Conservation (phyloP, 2,329 filamentous ascomycete species). For the Phyllosticta ampelicida region DNA sequence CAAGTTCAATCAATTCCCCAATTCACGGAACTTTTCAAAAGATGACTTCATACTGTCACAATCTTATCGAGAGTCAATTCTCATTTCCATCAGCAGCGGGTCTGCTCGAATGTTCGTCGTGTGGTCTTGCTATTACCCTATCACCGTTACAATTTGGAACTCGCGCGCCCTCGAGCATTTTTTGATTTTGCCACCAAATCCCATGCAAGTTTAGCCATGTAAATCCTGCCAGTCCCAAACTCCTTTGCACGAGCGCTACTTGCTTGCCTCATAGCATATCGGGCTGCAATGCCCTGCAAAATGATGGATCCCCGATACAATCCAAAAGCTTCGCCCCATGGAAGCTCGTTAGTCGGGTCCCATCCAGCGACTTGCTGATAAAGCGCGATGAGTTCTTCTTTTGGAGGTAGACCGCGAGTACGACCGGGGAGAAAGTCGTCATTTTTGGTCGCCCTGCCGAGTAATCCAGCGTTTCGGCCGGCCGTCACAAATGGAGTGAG, state of each 20-base stretch:
- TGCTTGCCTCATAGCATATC: conserved; percentile 75
- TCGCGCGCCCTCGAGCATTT: conserved; percentile 28
- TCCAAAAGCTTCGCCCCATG: conserved; percentile 55
- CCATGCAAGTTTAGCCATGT: conserved; percentile 74
- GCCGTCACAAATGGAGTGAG: conserved; percentile 38
- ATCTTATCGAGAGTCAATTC: background rate
- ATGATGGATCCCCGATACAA: conserved; percentile 50
- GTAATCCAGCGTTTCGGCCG: background rate
- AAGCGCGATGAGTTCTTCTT: conserved; percentile 51
- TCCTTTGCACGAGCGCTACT: conserved; percentile 72
- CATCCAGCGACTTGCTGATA: conserved; percentile 60
- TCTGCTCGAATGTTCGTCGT: background rate
- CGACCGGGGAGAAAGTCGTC: conserved; percentile 49
- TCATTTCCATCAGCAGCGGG: background rate
- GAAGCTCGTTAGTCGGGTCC: conserved; percentile 51
- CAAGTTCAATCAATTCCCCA: background rate
- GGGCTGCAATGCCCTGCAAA: conserved; percentile 85
- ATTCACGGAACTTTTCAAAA: background rate
- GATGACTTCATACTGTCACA: background rate
- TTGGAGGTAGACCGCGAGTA: conserved; percentile 55
- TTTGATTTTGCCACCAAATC: conserved; percentile 49
- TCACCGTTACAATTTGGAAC: conserved; percentile 18
- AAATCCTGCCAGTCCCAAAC: conserved; percentile 57
- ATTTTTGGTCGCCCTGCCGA: conserved; percentile 24
- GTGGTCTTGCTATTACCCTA: too few species aligned